Evolutionary conservation across 2,329 filamentous ascomycete species (phyloP), one percentile per base, ranked within the genome.

Genomic region (Pseudogymnoascus verrucosus): DNA sequence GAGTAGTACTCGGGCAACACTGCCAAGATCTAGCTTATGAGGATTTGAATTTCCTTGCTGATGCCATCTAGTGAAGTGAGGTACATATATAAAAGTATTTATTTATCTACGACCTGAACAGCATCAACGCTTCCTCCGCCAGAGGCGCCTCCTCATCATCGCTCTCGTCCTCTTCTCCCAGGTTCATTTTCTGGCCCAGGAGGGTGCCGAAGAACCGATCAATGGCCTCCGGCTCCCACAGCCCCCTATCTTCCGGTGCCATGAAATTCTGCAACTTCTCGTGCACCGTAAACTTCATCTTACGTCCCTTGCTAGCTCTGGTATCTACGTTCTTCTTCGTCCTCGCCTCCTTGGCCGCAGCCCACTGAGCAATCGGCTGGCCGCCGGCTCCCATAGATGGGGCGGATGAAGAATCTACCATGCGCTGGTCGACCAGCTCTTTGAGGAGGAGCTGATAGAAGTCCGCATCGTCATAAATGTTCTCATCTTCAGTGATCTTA

Each of bases 211-310:
- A 93, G 74, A 93, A 85, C 64, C 85, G 77, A 70, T 95, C 90
- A 65, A 91, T 85, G 63, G 93, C 91, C 65, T 85, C 83, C 68
- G 89, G 86, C 66, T 90, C 89, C 95, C 95, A 99, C 14, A 75
- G 77, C 3, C 89, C 82, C 62, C 90, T 81, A 73, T 96, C 90
- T 74, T 97, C 91, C 0, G 92, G 88, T 10, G 93, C 93, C 92
- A 97, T 97, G 73, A 98, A 98, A 75, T 97, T 97, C 78, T 96
- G 91, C 72, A 99, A 76, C 79, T 98, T 98, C 79, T 98, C 93
- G 73, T 98, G 93, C 54, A 97, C 91, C 14, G 90, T 95, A 76
- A 93, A 99, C 40, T 91, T 84, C 82, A 99, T 84, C 79, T 97
- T 97, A 60, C 95, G 82, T 5, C 95, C 95, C 77, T 98, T 98